Conservation (phyloP, 768 basidiomycete species). For the Kwoniella botswanensis region DNA sequence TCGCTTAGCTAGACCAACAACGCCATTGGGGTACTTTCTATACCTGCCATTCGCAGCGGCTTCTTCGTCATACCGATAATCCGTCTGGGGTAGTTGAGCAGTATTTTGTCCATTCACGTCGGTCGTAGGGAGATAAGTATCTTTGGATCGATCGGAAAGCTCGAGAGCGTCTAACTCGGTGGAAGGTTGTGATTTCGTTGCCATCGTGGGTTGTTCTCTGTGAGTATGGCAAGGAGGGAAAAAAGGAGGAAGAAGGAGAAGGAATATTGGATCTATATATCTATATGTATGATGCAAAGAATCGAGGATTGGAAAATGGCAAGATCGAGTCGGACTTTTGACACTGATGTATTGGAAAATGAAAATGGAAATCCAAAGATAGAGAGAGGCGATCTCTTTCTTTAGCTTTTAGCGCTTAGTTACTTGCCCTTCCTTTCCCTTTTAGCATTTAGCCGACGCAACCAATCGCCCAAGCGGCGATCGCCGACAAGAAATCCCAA, state of each 20-base stretch:
- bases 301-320: no score
- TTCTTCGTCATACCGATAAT: slow-evolving; percentile 22
- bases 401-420: neutral
- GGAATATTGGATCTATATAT: no score
- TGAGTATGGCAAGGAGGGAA: neutral
- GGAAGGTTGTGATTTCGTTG: neutral
- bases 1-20: slow-evolving; percentile 25
- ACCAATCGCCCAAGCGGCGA: slow-evolving; percentile 1
- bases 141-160: slow-evolving; percentile 16
- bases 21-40: slow-evolving; percentile 20
- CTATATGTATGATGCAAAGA: no score
- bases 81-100: slow-evolving; percentile 4
- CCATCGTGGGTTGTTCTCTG: neutral
- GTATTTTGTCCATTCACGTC: neutral
- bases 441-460: slow-evolving; percentile 10
- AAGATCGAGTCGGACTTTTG: no score
- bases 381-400: neutral
- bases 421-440: no score
- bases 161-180: slow-evolving; percentile 6
- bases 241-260: neutral
- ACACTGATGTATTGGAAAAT: neutral
- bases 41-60: slow-evolving; percentile 14
- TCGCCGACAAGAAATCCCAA: neutral
- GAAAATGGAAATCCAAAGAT: slow-evolving; percentile 7
- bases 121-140: slow-evolving; percentile 5